Base-by-base conservation (phyloP, 1,284 basidiomycete species). In the Porogramme epimiltina region DNA sequence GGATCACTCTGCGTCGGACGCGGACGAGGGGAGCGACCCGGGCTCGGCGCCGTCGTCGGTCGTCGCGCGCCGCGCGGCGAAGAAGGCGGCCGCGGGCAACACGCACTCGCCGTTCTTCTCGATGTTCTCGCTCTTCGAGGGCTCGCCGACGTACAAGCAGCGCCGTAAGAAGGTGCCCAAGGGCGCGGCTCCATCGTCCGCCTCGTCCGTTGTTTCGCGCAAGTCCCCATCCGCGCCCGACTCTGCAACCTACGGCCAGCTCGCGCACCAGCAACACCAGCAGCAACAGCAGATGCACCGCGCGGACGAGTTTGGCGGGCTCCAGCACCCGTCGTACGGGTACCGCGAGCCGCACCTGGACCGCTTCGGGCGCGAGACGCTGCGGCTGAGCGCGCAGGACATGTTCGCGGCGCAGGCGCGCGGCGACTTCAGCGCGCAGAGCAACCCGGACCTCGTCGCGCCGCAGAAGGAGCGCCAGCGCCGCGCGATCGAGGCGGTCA, bases 111-210 rank as follows among this genome's bases (percentile, higher is more conserved):
- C 83, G 9, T 83, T 87, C 68, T 81, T 86, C 67, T 77, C 78
- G 26, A 80, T 85, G 67, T 82, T 90, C 67, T 83, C 87, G n/a
- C 72, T 92, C 42, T 87, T 91, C 52, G 88, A 89, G 66, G 91
- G 92, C 8, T 87, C 83, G 55, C 87, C 90, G 2, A 82, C 82
- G 6, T 95, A 95, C 76, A 95, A 95, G 70, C 87, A 89, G 62
- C 79, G 92, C n/a, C 79, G 90, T 56, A 91, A 91, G 76, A 89
- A 89, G 70, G 77, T 78, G 24, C 68, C 70, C 19, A 75, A 74
- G 59, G 51, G 34, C 34, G 28, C 28, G 28, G 28, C 28, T 6
- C n/a, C n/a, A n/a, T n/a, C n/a, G n/a, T n/a, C n/a, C n/a, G n/a
- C n/a, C n/a, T n/a, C n/a, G n/a, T n/a, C n/a, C n/a, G n/a, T n/a